Conservation (phyloP, 345 rosid genomes). For the Pseudoturritis turrita region DNA sequence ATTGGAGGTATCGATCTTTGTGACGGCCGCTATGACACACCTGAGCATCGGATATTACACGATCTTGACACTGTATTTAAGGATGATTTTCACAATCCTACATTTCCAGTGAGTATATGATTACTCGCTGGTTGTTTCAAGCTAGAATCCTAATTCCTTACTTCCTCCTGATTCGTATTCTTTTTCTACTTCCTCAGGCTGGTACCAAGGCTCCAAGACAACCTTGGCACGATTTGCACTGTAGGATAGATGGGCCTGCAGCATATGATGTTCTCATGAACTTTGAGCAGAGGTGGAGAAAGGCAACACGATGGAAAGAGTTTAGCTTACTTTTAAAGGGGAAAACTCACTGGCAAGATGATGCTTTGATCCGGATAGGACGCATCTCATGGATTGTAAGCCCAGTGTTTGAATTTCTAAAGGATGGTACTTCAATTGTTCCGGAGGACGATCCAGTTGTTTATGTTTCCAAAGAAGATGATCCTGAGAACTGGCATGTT, state of each 20-base stretch:
- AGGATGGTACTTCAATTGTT: conserved; percentile 43
- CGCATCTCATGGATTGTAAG: conserved; percentile 94
- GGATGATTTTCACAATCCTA: conserved; percentile 88
- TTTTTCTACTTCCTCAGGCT: conserved; percentile 36
- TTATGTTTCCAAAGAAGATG: conserved; percentile 48
- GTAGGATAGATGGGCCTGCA: conserved; percentile 90
- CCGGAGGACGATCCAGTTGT: conserved; percentile 49
- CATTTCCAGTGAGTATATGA: conserved; percentile 67
- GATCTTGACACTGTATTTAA: conserved; percentile 65
- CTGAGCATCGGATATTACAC: conserved; percentile 68
- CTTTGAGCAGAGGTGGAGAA: conserved; percentile 97
- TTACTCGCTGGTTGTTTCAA: conserved; percentile 10
- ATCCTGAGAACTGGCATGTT: conserved; percentile 77
- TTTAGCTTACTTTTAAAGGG: conserved; percentile 56
- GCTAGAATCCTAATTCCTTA: neutral
- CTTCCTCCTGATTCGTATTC: neutral
- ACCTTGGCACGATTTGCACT: conserved; percentile 97
- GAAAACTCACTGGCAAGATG: conserved; percentile 69
- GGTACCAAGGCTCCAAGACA: conserved; percentile 81
- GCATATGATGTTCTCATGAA: conserved; percentile 92
- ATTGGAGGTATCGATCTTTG: conserved; percentile 93
- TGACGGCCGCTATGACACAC: conserved; percentile 98
- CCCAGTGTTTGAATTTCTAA: conserved; percentile 37
- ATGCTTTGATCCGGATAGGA: conserved; percentile 72
- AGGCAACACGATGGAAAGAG: conserved; percentile 75